phyloP scores from a whole-genome alignment of 2,329 filamentous ascomycete genomes.

The Leptographium flavum region DNA sequence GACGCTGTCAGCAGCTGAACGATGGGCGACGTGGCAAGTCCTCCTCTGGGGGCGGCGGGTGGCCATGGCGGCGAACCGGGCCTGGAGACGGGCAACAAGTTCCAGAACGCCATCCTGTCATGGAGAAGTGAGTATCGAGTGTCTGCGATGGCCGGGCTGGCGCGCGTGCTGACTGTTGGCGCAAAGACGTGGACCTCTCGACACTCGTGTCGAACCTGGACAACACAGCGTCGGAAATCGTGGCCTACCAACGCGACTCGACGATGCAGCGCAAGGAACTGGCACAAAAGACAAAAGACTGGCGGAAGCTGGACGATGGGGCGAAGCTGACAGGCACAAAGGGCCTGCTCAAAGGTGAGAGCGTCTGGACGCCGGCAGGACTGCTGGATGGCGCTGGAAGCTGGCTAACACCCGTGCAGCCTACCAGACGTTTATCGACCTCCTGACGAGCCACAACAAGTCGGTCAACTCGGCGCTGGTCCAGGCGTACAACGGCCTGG shows the following conservation, averaged over 20 bases:
- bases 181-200: slow-evolving; percentile 70
- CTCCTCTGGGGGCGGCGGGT: slow-evolving; percentile 3
- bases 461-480: slow-evolving; percentile 85
- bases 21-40: slow-evolving; percentile 10
- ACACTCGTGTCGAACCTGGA: slow-evolving; percentile 75
- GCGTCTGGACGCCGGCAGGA: not conserved
- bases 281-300: slow-evolving; percentile 98
- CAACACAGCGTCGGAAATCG: slow-evolving; percentile 86
- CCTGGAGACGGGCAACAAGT: slow-evolving; percentile 68
- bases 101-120: slow-evolving; percentile 87
- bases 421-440: slow-evolving; percentile 94
- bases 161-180: not conserved
- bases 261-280: slow-evolving; percentile 91
- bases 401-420: slow-evolving; percentile 32
- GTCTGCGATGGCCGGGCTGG: not conserved
- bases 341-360: slow-evolving; percentile 64
- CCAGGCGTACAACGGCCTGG: slow-evolving; percentile 81
- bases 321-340: slow-evolving; percentile 83
- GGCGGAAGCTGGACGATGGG: slow-evolving; percentile 81
- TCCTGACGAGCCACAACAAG: slow-evolving; percentile 92
- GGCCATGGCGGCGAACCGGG: not conserved
- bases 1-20: not conserved
- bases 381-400: not conserved
- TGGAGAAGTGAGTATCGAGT: slow-evolving; percentile 62
- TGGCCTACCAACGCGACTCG: slow-evolving; percentile 86